Base-by-base conservation (phyloP, 1,284 basidiomycete genomes). In the Rhodotorula sp. region DNA sequence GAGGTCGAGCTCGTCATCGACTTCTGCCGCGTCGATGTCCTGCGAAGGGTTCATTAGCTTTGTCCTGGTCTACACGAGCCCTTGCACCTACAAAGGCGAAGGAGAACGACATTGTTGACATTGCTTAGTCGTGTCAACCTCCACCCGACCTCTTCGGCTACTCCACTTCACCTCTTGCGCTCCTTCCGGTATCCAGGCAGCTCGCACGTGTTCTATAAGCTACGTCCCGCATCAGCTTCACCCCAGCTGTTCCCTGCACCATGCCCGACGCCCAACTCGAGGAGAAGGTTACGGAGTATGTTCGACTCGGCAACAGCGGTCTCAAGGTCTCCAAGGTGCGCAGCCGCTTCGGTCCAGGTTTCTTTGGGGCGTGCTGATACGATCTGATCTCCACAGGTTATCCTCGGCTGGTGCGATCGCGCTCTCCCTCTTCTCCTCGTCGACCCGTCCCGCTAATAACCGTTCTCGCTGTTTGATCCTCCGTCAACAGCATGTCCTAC, bases 261-360 rank as follows among this genome's bases (percentile, higher is more conserved):
- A 63, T 63, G 62, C 7, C 46, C 30, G 22, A 54, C 28, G 40
- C 54, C 30, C 51, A 54, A 8, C n/a, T 47, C 46, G n/a, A n/a
- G n/a, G n/a, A n/a, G n/a, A n/a, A n/a, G n/a, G n/a, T n/a, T n/a
- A 55, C 46, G 30, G 30, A 55, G 31, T 75, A 73, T 59, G 84
- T 85, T 63, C 82, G 83, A 44, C 77, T 85, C 11, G 84, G 85
- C 10, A 81, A 80, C 16, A 84, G 83, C 0, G 84, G 84, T 6
- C 77, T 86, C 63, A 84, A 84, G 71, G 83, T 86, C 13, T 86
- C 85, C 20, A 83, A 80, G 69, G 70, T 76, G 44, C 68, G 62
- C 53, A 15, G 16, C 11, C 10, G 2, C n/a, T n/a, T n/a, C n/a
- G n/a, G n/a, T n/a, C n/a, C n/a, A n/a, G n/a, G n/a, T n/a, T n/a